Conservation (phyloP, 495 filamentous ascomycete genomes). For the Neurospora sp. region DNA sequence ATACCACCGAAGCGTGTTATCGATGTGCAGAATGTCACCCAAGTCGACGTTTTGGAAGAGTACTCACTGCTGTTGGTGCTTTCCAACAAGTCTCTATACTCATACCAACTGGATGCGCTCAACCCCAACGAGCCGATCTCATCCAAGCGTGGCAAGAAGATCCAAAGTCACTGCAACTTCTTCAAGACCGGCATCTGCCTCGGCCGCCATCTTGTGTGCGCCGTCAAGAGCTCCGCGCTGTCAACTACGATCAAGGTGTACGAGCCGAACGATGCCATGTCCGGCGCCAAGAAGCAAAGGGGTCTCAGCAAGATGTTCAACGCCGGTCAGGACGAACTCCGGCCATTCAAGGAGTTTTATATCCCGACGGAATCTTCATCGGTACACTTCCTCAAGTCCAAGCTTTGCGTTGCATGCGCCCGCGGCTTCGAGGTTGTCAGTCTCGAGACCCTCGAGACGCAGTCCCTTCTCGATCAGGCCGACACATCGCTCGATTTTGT, state of each 20-base stretch:
- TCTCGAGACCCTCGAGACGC: conserved; percentile 93
- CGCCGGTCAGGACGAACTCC: conserved; percentile 83
- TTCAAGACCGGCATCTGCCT: conserved; percentile 96
- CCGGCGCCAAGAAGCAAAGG: conserved; percentile 80
- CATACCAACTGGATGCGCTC: conserved; percentile 72
- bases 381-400: conserved; percentile 94
- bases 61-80: conserved; percentile 88
- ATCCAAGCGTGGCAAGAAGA: conserved; percentile 88
- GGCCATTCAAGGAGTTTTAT: conserved; percentile 98
- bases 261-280: conserved; percentile 87
- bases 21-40: conserved; percentile 78
- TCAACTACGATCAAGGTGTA: conserved; percentile 96
- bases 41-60: conserved; percentile 93
- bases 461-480: conserved; percentile 93
- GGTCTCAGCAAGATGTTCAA: conserved; percentile 93
- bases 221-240: conserved; percentile 80
- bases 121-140: conserved; percentile 71
- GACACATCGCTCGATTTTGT: conserved; percentile 98
- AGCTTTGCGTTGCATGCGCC: conserved; percentile 91
- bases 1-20: conserved; percentile 72
- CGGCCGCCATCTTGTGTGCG: conserved; percentile 88
- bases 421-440: conserved; percentile 95
- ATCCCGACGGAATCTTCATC: conserved; percentile 94
- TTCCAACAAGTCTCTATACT: conserved; percentile 80
- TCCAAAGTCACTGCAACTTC: conserved; percentile 93